phyloP scores from a whole-genome alignment of 108 stramenopile species.

The Poteriospumella lacustris region DNA sequence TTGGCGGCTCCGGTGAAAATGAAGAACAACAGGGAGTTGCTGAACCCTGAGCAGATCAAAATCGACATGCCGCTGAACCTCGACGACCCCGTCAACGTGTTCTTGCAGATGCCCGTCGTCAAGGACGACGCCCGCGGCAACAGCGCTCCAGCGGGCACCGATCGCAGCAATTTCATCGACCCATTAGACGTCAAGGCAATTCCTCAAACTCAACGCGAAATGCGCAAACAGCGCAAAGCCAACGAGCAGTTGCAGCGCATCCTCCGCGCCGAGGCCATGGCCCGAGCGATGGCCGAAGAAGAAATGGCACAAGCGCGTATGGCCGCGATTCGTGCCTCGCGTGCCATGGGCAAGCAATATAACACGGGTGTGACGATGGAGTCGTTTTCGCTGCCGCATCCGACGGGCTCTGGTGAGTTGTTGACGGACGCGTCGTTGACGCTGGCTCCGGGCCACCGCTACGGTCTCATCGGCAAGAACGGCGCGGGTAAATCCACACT shows the following conservation, averaged over 20 bases:
- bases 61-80: no score
- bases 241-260: neutral
- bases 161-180: neutral
- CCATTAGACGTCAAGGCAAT: neutral
- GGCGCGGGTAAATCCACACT: slow-evolving; percentile 20
- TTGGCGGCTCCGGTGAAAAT: neutral
- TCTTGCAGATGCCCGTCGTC: no score
- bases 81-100: no score
- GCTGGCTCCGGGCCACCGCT: neutral
- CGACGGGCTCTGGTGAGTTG: neutral
- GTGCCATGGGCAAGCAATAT: neutral
- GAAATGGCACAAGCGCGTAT: slow-evolving; percentile 12
- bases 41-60: no score
- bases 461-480: slow-evolving; percentile 15
- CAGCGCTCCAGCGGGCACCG: neutral
- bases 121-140: no score
- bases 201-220: slow-evolving; percentile 1
- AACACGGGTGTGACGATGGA: slow-evolving; percentile 4
- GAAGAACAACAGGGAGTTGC: no score
- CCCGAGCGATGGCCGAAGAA: no score
- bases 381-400: neutral
- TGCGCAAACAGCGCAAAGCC: neutral
- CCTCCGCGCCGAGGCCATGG: neutral
- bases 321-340: neutral
- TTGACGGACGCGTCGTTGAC: slow-evolving; percentile 3